phyloP scores from a whole-genome alignment of 2,329 filamentous ascomycete species.

The Emergomyces africanus region DNA sequence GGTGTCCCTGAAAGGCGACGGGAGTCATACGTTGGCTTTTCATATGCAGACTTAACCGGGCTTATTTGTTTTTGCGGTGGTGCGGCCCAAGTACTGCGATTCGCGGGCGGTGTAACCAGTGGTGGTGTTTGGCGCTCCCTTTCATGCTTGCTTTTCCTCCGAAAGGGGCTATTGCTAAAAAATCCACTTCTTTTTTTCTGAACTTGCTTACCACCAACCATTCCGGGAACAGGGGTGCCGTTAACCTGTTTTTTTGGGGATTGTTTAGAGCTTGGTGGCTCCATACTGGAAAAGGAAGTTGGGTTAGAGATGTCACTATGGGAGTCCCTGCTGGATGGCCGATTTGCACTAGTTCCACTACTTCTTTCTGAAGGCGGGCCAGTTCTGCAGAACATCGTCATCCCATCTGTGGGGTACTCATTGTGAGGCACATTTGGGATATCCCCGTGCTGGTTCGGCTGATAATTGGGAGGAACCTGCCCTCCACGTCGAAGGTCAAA shows the following conservation, averaged over 20 bases:
- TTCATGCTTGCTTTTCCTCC: constrained; percentile 73
- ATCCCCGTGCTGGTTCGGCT: constrained; percentile 49
- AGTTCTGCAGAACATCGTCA: constrained; percentile 91
- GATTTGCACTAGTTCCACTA: constrained; percentile 53
- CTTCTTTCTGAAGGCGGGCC: constrained; percentile 58
- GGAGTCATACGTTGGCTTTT: constrained; percentile 13
- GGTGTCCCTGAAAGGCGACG: constrained; percentile 42
- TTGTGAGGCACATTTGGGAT: constrained; percentile 68
- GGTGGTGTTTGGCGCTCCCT: constrained; percentile 41
- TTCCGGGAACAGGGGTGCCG: constrained; percentile 29
- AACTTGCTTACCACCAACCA: constrained; percentile 52
- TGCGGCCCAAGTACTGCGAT: constrained; percentile 42
- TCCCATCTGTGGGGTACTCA: constrained; percentile 85
- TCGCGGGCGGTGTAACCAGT: constrained; percentile 26
- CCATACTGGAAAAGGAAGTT: constrained; percentile 77
- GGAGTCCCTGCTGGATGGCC: constrained; percentile 75
- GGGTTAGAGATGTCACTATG: constrained; percentile 84
- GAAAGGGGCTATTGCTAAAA: constrained; percentile 87
- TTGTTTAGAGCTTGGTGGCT: constrained; percentile 58
- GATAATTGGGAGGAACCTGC: constrained; percentile 33
- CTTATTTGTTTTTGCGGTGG: constrained; percentile 30
- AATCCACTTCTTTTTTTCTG: constrained; percentile 67
- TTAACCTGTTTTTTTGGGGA: constrained; percentile 56
- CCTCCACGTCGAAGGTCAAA: constrained; percentile 23
- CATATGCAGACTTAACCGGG: constrained; percentile 30